phyloP scores from a whole-genome alignment of 768 basidiomycete genomes.

The Ramaria rubella region DNA sequence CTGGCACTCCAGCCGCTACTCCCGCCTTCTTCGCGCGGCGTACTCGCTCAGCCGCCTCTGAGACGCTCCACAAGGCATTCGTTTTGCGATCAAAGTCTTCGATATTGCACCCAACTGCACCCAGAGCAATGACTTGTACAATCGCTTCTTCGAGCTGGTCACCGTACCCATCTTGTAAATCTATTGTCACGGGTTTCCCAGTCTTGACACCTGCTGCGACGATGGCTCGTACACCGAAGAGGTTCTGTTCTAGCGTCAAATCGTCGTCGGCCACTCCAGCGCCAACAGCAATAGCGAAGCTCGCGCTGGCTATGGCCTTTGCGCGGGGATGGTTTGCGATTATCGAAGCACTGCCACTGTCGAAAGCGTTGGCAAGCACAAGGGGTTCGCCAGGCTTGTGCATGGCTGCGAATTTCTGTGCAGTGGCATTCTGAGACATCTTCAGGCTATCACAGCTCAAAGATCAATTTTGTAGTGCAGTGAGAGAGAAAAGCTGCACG shows the following conservation, averaged over 20 bases:
- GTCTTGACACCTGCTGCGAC: too few relatives aligned
- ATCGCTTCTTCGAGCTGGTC: constrained; percentile 3
- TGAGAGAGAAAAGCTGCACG: too few relatives aligned
- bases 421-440: background rate
- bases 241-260: background rate
- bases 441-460: too few relatives aligned
- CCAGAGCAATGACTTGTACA: constrained; percentile 9
- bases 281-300: background rate
- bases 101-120: constrained; percentile 13
- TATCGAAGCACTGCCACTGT: background rate
- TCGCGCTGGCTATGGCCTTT: background rate
- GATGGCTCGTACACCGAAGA: background rate
- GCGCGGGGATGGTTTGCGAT: background rate
- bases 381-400: background rate
- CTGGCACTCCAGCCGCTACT: background rate
- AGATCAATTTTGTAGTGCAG: too few relatives aligned
- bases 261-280: background rate
- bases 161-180: constrained; percentile 14
- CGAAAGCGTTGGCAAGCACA: background rate
- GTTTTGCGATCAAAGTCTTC: background rate
- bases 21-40: background rate
- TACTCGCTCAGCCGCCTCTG: background rate
- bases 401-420: background rate
- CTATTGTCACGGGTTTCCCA: constrained; percentile 13
- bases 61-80: background rate